Evolutionary conservation across 441 rosid species (phyloP).

Genomic region (Adansonia madagascariensis): DNA sequence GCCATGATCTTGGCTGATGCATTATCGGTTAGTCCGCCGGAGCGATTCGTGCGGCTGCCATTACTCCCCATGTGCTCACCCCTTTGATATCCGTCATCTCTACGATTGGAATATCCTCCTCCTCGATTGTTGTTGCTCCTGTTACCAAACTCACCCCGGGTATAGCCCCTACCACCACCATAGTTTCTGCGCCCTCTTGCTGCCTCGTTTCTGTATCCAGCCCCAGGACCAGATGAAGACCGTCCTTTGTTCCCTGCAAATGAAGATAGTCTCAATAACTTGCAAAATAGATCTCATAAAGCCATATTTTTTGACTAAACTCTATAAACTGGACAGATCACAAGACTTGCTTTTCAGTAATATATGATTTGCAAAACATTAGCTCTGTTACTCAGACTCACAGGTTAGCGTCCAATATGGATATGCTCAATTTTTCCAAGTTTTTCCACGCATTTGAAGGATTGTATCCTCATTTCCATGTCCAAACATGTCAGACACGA

Average conservation of each 20-base stretch:
- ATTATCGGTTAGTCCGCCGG: constrained; percentile 40
- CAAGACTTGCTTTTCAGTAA: not conserved
- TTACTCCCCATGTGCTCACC: constrained; percentile 46
- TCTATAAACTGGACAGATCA: not conserved
- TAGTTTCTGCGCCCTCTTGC: constrained; percentile 73
- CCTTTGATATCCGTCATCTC: constrained; percentile 66
- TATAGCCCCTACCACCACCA: constrained; percentile 71
- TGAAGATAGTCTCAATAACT: not conserved
- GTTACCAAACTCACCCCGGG: constrained; percentile 64
- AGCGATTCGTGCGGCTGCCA: constrained; percentile 52
- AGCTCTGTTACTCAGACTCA: not conserved
- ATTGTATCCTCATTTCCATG: too few relatives aligned
- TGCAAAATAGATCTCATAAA: not conserved
- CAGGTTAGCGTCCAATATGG: too few relatives aligned
- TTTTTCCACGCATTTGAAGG: too few relatives aligned
- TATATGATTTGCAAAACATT: not conserved
- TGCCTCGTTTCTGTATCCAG: constrained; percentile 71
- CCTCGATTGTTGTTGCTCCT: constrained; percentile 61
- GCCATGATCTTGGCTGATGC: constrained; percentile 45
- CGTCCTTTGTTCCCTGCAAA: constrained; percentile 67
- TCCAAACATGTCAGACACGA: too few relatives aligned
- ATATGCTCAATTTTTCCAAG: too few relatives aligned
- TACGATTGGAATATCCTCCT: constrained; percentile 70
- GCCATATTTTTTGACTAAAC: not conserved
- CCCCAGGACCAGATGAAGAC: constrained; percentile 53